Conservation (phyloP, 1,284 basidiomycete genomes). For the Ceratobasidium sp. region DNA sequence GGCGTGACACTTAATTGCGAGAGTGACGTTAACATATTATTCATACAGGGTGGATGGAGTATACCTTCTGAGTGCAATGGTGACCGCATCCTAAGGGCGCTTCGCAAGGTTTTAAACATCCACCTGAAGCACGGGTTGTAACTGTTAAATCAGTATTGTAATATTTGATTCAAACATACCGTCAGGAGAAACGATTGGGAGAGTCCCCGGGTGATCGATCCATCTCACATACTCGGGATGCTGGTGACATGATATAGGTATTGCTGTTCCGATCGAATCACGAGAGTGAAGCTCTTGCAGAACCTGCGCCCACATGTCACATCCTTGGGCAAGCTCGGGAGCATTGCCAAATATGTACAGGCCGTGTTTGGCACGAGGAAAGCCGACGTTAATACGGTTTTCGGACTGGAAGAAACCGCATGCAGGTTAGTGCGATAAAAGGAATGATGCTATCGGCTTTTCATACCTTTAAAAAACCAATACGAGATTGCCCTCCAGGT, state of each 20-base stretch:
- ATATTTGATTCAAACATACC: slow-evolving; percentile 56
- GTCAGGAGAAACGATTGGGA: slow-evolving; percentile 70
- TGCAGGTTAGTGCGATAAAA: slow-evolving; percentile 3
- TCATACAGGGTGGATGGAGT: too few species aligned
- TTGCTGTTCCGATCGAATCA: slow-evolving; percentile 64
- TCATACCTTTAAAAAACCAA: slow-evolving; percentile 78
- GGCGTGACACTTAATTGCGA: slow-evolving; percentile 69
- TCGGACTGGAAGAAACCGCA: slow-evolving; percentile 50
- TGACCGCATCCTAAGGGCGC: slow-evolving; percentile 77
- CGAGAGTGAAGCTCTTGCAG: slow-evolving; percentile 67
- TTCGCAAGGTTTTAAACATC: slow-evolving; percentile 72
- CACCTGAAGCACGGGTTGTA: too few species aligned
- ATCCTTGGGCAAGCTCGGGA: slow-evolving; percentile 62
- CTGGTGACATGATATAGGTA: slow-evolving; percentile 71
- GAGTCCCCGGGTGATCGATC: slow-evolving; percentile 67
- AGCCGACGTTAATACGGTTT: slow-evolving; percentile 67
- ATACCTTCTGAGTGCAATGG: slow-evolving; percentile 72
- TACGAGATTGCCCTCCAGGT: slow-evolving; percentile 59
- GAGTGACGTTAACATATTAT: too few species aligned
- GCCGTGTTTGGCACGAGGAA: slow-evolving; percentile 80
- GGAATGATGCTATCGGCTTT: background rate
- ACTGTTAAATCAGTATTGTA: background rate
- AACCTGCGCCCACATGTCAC: slow-evolving; percentile 72
- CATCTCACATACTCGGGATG: slow-evolving; percentile 64
- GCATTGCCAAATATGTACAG: slow-evolving; percentile 80